Evolutionary conservation across 2,329 filamentous ascomycete species (phyloP).

Genomic region (Penicillium sp.): DNA sequence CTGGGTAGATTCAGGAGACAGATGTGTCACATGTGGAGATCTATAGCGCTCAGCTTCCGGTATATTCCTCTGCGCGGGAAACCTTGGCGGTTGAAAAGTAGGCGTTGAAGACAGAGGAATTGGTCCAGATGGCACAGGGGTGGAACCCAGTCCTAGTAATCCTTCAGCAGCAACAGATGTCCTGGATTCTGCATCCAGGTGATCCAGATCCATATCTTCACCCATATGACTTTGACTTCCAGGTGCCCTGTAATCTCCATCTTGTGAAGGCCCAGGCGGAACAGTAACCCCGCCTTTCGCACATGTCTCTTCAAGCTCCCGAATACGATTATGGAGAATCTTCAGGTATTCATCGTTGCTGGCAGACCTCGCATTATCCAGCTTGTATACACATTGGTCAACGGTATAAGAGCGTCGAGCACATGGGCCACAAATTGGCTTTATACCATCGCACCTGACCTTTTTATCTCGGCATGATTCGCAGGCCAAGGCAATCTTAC

Average conservation of each 20-base stretch:
- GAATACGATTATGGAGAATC: conserved; percentile 26
- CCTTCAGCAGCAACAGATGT: conserved; percentile 19
- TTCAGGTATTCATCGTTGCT: conserved; percentile 35
- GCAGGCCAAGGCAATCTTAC: conserved; percentile 40
- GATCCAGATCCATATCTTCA: neutral
- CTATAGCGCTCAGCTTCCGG: neutral
- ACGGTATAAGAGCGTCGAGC: conserved; percentile 31
- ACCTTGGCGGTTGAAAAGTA: neutral
- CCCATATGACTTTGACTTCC: neutral
- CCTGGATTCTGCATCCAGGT: conserved; percentile 12
- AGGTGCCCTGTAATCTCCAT: neutral
- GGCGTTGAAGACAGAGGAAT: conserved; percentile 1
- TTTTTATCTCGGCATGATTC: conserved; percentile 44
- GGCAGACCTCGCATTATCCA: conserved; percentile 35
- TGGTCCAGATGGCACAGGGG: neutral
- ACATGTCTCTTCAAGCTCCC: conserved; percentile 26
- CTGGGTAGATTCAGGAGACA: neutral
- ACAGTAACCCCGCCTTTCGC: conserved; percentile 17
- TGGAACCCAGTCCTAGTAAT: conserved; percentile 15
- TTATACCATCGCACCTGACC: conserved; percentile 42
- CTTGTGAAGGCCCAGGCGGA: conserved; percentile 7
- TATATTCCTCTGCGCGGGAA: neutral
- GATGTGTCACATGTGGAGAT: neutral
- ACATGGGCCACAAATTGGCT: conserved; percentile 46
- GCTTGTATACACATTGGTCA: conserved; percentile 39